Evolutionary conservation across 306 rosid genomes (phyloP).

Genomic region (Acmispon strigosus): DNA sequence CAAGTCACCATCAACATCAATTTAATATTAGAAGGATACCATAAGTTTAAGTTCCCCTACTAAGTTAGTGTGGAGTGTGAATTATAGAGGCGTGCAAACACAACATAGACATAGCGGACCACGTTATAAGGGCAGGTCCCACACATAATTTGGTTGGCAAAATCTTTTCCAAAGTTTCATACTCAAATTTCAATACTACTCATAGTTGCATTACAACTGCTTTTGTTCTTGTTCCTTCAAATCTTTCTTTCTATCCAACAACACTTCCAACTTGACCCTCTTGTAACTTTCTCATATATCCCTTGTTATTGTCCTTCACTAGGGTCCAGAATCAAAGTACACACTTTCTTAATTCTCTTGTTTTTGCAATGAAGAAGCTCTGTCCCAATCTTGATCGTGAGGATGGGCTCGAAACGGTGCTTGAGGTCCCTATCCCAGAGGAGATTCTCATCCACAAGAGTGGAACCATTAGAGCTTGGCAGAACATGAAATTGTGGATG

Average conservation of each 20-base stretch:
- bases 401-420: conserved; percentile 87
- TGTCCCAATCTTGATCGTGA: conserved; percentile 86
- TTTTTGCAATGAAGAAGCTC: conserved; percentile 65
- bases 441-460: conserved; percentile 55
- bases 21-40: background rate
- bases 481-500: conserved; percentile 76
- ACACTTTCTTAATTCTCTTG: background rate
- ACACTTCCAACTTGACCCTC: too few species aligned
- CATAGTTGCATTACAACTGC: background rate
- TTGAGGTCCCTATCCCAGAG: conserved; percentile 95
- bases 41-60: background rate
- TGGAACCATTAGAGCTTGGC: conserved; percentile 52
- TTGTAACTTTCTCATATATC: background rate
- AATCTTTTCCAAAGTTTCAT: conserved; percentile 21
- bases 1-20: background rate
- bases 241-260: too few species aligned
- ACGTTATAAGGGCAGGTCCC: conserved; percentile 48
- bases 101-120: conserved; percentile 67
- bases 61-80: conserved; percentile 16
- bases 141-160: conserved; percentile 43
- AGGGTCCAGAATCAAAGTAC: background rate
- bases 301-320: conserved; percentile 15
- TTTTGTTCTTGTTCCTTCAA: too few species aligned
- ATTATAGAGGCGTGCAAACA: conserved; percentile 81
- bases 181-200: background rate